These are phyloP conservation scores for Verticillium alfalfae DNA, from an alignment of 2,329 filamentous ascomycete genomes.

Conservation along the genomic window DNA sequence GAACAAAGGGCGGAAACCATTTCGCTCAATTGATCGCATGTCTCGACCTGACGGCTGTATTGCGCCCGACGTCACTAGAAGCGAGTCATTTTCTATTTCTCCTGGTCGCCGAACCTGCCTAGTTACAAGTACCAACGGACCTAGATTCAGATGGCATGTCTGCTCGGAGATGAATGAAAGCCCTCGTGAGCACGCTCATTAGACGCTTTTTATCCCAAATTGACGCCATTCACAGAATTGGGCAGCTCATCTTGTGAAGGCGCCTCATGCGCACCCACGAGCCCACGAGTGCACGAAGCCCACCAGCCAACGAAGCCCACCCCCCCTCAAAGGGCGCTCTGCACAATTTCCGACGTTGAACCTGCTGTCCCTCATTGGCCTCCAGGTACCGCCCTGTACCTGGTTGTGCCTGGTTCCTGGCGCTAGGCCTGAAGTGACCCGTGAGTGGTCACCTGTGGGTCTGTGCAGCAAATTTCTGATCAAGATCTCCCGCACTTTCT, in stretches of 20 bases:
- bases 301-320: background rate
- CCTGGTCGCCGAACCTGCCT: too few species aligned
- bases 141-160: background rate
- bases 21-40: background rate
- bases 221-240: background rate
- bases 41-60: background rate
- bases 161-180: background rate
- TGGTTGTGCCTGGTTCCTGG: background rate
- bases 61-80: background rate
- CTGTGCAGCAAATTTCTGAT: background rate
- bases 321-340: background rate
- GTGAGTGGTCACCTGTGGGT: background rate
- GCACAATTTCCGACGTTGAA: background rate
- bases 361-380: background rate
- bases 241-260: background rate
- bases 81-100: background rate
- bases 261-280: background rate
- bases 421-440: background rate
- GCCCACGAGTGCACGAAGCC: background rate
- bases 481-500: background rate
- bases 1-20: background rate
- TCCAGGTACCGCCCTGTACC: background rate
- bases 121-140: background rate
- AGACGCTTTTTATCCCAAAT: background rate
- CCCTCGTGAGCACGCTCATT: background rate